Evolutionary conservation across 1,284 basidiomycete genomes (phyloP).

Genomic region (Pulveroboletus sp.): DNA sequence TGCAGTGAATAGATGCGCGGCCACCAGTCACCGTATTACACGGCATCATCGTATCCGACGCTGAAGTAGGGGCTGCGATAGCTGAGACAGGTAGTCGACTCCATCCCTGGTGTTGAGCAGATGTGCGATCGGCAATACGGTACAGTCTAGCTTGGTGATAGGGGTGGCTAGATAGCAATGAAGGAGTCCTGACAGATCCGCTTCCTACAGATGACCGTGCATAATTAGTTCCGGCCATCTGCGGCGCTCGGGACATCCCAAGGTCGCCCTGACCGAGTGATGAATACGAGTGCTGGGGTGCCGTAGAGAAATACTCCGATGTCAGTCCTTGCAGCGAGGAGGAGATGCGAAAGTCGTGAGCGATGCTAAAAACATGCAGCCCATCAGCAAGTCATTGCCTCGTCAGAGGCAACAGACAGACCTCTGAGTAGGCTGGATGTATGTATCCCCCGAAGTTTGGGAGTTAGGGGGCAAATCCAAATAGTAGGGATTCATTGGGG

Average conservation of each 20-base stretch:
- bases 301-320: neutral
- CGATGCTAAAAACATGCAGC: constrained; percentile 14
- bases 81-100: neutral
- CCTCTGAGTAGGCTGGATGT: constrained; percentile 14
- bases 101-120: constrained; percentile 7
- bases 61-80: neutral
- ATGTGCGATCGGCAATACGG: constrained; percentile 12
- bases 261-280: neutral
- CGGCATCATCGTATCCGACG: neutral
- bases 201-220: constrained; percentile 11
- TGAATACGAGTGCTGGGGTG: constrained; percentile 12
- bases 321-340: neutral
- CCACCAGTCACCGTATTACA: neutral
- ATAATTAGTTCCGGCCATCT: neutral
- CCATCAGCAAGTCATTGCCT: constrained; percentile 10
- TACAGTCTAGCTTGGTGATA: constrained; percentile 19
- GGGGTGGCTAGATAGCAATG: constrained; percentile 16
- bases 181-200: constrained; percentile 1
- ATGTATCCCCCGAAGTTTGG: constrained; percentile 7
- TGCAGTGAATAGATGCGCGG: neutral
- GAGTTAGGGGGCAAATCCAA: constrained; percentile 5
- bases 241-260: constrained; percentile 1
- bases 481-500: constrained; percentile 18
- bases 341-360: constrained; percentile 4
- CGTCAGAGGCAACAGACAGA: constrained; percentile 12